Conservation (phyloP, 73 alveolate species). For the Blepharisma stoltei region DNA sequence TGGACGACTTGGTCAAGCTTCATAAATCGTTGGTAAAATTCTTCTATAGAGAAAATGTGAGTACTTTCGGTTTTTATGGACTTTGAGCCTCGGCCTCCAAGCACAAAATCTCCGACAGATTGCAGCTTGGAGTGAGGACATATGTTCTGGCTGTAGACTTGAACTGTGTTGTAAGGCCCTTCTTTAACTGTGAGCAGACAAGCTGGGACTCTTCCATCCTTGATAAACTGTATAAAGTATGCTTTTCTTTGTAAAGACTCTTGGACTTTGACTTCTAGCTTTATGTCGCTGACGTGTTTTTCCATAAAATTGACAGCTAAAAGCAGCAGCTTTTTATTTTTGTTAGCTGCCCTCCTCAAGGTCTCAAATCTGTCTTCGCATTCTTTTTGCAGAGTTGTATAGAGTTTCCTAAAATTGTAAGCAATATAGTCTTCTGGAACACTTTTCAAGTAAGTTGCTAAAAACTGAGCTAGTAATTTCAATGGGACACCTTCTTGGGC, state of each 20-base stretch:
- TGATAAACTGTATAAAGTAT: neutral
- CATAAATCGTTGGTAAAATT: constrained; percentile 14
- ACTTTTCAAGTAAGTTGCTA: constrained; percentile 15
- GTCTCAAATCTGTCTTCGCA: constrained; percentile 16
- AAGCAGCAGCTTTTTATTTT: constrained; percentile 3
- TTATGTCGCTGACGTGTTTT: constrained; percentile 9
- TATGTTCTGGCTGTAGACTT: neutral
- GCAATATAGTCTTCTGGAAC: neutral
- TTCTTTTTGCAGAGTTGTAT: neutral
- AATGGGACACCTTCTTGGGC: neutral
- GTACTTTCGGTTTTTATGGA: neutral
- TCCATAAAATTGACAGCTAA: constrained; percentile 25
- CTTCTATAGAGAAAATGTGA: neutral
- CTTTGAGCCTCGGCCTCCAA: neutral
- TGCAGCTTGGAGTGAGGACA: constrained; percentile 22
- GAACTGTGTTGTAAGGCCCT: neutral
- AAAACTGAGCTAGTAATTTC: constrained; percentile 25
- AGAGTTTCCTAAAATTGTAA: constrained; percentile 6
- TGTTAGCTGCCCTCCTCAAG: neutral
- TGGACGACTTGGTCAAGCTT: constrained; percentile 17
- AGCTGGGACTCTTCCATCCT: constrained; percentile 27
- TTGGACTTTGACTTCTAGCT: neutral
- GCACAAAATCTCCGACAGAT: constrained; percentile 13
- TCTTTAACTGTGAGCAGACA: constrained; percentile 18
- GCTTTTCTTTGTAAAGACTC: constrained; percentile 21